Base-by-base conservation (phyloP, 306 rosid species). In the Pueraria montana region DNA sequence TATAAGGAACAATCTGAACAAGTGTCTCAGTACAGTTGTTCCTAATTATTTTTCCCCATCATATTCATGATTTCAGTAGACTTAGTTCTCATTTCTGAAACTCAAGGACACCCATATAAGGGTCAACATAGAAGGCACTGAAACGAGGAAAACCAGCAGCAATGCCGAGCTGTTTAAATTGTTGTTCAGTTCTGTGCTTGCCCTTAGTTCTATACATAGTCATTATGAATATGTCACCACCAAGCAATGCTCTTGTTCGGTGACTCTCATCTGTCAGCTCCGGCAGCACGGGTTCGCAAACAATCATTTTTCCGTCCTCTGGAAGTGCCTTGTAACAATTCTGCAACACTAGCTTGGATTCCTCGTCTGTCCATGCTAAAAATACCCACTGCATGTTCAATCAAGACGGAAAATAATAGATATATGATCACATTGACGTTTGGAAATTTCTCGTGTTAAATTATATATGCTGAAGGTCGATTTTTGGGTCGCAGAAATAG, bases 201-300 rank as follows among this genome's bases (percentile, higher is more conserved):
- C 97, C 92, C 68, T 92, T 92, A 40, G 95, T 61, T 42, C 84
- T 82, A 11, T 92, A 92, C 75, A 89, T 84, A 6, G 97, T 89
- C 97, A 94, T 94, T 14, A 90, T 88, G 38, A 87, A 92, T 45
- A 94, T 70, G 89, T 94, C 98, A 8, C 63, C 92, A 49, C 84
- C 89, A 0, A 94, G 78, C 20, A 92, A n/a, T n/a, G n/a, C n/a
- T n/a, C n/a, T n/a, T n/a, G n/a, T n/a, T n/a, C n/a, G n/a, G n/a
- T n/a, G n/a, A n/a, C n/a, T n/a, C n/a, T n/a, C n/a, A n/a, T n/a
- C n/a, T n/a, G n/a, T n/a, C n/a, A n/a, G n/a, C n/a, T n/a, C n/a
- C n/a, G n/a, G n/a, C n/a, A n/a, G n/a, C n/a, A n/a, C n/a, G n/a
- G n/a, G n/a, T n/a, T n/a, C n/a, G n/a, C n/a, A n/a, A n/a, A n/a